Evolutionary conservation across 1,139 yeast species (phyloP), one percentile per base, ranked within the genome.

Genomic region (Blastobotrys aristatus): DNA sequence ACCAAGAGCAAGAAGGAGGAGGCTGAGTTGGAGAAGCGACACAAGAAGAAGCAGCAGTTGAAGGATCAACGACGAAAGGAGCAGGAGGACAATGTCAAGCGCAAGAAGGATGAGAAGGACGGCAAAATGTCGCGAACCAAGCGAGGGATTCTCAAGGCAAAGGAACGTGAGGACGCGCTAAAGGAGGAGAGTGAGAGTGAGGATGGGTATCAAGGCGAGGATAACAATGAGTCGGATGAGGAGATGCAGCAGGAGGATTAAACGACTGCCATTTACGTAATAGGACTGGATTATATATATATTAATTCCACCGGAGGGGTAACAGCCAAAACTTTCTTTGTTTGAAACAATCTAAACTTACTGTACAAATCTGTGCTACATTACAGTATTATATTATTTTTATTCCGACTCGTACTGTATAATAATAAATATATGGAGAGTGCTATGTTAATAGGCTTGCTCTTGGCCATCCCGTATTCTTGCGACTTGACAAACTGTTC

Each of bases 401-500:
- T n/a, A n/a, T n/a, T n/a, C n/a, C n/a, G n/a, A n/a, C n/a, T n/a
- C n/a, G n/a, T n/a, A n/a, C n/a, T n/a, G n/a, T n/a, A n/a, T n/a
- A n/a, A n/a, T n/a, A n/a, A n/a, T n/a, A n/a, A n/a, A n/a, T n/a
- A n/a, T n/a, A n/a, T n/a, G n/a, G n/a, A n/a, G n/a, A n/a, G n/a
- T n/a, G n/a, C n/a, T n/a, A n/a, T n/a, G n/a, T n/a, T n/a, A n/a
- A n/a, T n/a, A 63, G 88, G 89, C 58, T 74, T 72, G 46, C 89
- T 76, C 65, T 89, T 90, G n/a, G 96, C 86, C 38, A 85, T 71
- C 3, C 95, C 80, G 63, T 92, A 92, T 31, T 75, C 78, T 62
- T 86, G 90, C 2, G 96, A 79, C 63, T 88, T 85, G 46, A 74
- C 74, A 58, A 86, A 87, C 2, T 92, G 86, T 51, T 84, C 85